phyloP scores from a whole-genome alignment of 164 flowering plant genomes.

The Macadamia integrifolia region DNA sequence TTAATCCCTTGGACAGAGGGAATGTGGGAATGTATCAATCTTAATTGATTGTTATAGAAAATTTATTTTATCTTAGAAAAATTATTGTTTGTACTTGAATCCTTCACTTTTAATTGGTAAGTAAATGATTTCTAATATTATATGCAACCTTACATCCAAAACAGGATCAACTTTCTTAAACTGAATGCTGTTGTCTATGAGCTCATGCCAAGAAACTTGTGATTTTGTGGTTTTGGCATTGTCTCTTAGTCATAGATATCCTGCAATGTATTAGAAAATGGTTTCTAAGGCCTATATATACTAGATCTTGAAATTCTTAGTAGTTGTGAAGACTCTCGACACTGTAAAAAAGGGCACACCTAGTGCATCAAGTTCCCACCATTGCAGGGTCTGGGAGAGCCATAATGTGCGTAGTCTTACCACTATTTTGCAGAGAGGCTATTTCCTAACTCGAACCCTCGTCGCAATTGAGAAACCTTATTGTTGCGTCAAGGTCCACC shows the following conservation, averaged over 20 bases:
- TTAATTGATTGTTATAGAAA: conserved; percentile 66
- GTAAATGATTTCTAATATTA: too few relatives aligned
- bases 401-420: too few relatives aligned
- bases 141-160: conserved; percentile 29
- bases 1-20: conserved; percentile 57
- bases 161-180: conserved; percentile 87
- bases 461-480: too few relatives aligned
- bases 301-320: conserved; percentile 74
- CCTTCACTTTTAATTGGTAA: too few relatives aligned
- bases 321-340: neutral
- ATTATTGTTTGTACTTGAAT: too few relatives aligned
- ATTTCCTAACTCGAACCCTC: too few relatives aligned
- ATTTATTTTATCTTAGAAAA: conserved; percentile 68
- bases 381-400: too few relatives aligned
- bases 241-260: conserved; percentile 8
- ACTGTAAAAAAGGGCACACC: too few relatives aligned
- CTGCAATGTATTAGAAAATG: conserved; percentile 47
- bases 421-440: too few relatives aligned
- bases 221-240: conserved; percentile 4
- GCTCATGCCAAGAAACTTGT: conserved; percentile 7
- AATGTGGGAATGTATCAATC: conserved; percentile 69
- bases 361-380: too few relatives aligned
- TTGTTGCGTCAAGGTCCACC: too few relatives aligned
- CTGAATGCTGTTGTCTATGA: conserved; percentile 89
- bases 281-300: conserved; percentile 79